Percentiles rank a stretch among this genome's conserved stretches.
Evolutionary conservation across 306 rosid species (phyloP).

Genomic region (Corylus americana): DNA sequence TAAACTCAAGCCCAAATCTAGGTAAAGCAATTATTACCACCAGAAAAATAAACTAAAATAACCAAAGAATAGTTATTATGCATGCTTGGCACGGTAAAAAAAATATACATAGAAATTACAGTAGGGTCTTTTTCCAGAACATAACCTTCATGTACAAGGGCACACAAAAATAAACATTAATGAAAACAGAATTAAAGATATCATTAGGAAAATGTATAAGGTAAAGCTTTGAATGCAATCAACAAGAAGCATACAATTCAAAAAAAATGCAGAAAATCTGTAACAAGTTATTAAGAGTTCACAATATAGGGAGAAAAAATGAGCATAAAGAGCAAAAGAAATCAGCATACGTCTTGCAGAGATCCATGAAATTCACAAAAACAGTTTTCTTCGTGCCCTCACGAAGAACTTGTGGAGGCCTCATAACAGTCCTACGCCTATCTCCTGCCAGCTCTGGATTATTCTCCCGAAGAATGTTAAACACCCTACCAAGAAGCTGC

Average conservation of each 20-base stretch:
- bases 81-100: not conserved
- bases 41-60: not conserved
- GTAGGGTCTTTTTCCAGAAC: not conserved
- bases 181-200: not conserved
- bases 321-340: not conserved
- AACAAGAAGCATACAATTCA: not conserved
- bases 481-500: conserved; percentile 95
- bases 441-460: conserved; percentile 97
- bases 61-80: not conserved
- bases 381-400: conserved; percentile 99
- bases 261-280: conserved; percentile 4
- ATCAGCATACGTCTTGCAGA: conserved; percentile 74
- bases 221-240: not conserved
- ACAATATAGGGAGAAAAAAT: not conserved
- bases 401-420: conserved; percentile 99
- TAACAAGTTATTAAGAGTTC: not conserved
- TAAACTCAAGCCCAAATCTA: not conserved
- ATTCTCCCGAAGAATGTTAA: conserved; percentile 86
- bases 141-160: not conserved
- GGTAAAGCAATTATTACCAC: not conserved
- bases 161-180: not conserved
- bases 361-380: conserved; percentile 94
- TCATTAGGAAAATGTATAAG: not conserved
- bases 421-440: conserved; percentile 87
- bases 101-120: not conserved